These are phyloP conservation scores for Ochromonas danica DNA, from an alignment of 108 stramenopile genomes.

Conservation along the genomic window DNA sequence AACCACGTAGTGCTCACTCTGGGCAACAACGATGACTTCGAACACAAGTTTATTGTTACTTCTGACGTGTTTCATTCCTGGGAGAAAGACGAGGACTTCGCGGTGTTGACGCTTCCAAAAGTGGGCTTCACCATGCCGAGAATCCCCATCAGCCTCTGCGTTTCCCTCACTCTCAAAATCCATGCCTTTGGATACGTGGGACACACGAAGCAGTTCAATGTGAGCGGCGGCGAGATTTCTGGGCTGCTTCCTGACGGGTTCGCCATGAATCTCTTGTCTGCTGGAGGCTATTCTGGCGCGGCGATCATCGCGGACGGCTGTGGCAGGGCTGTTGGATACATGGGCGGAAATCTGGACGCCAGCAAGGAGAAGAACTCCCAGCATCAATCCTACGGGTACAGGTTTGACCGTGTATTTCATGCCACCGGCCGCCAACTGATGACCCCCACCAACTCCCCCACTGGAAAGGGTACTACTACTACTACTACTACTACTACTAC, in stretches of 20 bases:
- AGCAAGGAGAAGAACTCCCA: neutral
- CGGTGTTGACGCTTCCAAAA: neutral
- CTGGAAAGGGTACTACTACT: neutral
- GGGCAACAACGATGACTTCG: neutral
- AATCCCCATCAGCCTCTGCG: neutral
- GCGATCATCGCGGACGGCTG: neutral
- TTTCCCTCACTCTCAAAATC: neutral
- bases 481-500: neutral
- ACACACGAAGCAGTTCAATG: neutral
- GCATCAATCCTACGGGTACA: constrained; percentile 1
- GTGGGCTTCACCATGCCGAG: neutral
- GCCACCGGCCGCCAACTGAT: neutral
- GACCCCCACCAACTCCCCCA: neutral
- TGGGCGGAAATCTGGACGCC: neutral
- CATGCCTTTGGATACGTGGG: neutral
- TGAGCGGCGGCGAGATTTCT: neutral
- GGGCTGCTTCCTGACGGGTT: neutral
- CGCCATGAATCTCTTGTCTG: neutral
- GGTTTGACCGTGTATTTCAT: neutral
- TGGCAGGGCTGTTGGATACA: neutral
- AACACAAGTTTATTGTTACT: neutral
- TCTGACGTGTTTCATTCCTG: neutral
- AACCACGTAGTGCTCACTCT: neutral
- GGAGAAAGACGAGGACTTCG: neutral
- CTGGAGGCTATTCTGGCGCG: neutral